Evolutionary conservation across 2,329 filamentous ascomycete genomes (phyloP), one percentile per base, ranked within the genome.

Genomic region (Pseudonectria foliicola): DNA sequence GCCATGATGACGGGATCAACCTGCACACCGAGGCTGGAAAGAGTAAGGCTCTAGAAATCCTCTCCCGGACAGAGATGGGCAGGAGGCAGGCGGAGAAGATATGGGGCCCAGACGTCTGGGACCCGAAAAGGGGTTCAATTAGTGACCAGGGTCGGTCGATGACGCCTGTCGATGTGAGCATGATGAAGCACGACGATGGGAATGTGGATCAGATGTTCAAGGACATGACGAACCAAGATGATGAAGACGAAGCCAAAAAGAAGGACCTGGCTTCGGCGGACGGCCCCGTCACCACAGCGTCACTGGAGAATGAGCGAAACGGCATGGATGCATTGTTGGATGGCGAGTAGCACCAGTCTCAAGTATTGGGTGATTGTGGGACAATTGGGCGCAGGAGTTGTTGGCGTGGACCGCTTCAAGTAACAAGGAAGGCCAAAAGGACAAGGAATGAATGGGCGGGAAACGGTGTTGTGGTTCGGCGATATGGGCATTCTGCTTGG

Each of bases 131-230:
- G 18, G 52, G 56, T 4, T 58, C 57, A 8, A 52, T 58, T 21
- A 45, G 49, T 14, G 45, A 53, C 10, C 39, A 40, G 4, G 44
- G 39, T 14, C 45, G 49, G 29, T 49, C 54, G 8, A 47, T 59
- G 30, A 45, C 55, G 2, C 51, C 56, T 0, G 41, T 37, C 8
- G 46, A 48, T 6, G 46, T 56, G 33, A 54, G 56, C n/a, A 42
- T 53, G 35, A 52, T 54, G 41, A 61, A 55, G 35, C 48, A 56
- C 5, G 65, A 67, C 25, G 68, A 70, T 13, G 63, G 62, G 28
- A 70, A 67, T 16, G 69, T 71, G 4, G 68, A 73, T 37, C 68
- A 67, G 44, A 74, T 76, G 68, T 75, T 75, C 49, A 62, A 68
- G 29, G 71, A 75, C 28, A 63, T 76, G 44, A 73, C 70, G 4